Conservation (phyloP, 352 stramenopile genomes). For the Phytophthora pinifolia region DNA sequence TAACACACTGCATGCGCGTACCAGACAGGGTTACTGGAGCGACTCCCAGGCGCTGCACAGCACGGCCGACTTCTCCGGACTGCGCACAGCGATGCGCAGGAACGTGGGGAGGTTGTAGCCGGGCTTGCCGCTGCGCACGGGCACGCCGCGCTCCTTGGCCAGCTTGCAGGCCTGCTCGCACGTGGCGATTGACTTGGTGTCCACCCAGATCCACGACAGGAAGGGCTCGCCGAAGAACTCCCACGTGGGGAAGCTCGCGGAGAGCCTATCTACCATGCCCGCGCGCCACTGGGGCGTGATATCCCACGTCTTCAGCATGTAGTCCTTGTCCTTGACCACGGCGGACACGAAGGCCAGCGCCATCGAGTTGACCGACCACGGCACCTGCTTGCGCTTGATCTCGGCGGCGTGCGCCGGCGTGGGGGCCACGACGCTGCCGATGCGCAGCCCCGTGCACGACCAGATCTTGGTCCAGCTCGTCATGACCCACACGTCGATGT, state of each 20-base stretch:
- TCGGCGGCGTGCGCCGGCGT: slow-evolving; percentile 68
- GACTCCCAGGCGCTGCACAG: slow-evolving; percentile 76
- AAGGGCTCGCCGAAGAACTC: slow-evolving; percentile 66
- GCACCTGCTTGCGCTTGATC: slow-evolving; percentile 92
- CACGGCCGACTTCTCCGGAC: slow-evolving; percentile 63
- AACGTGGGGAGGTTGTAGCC: slow-evolving; percentile 89
- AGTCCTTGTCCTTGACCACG: slow-evolving; percentile 76
- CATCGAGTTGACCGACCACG: slow-evolving; percentile 92
- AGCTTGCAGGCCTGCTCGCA: slow-evolving; percentile 62
- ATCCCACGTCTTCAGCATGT: slow-evolving; percentile 84
- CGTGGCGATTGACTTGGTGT: slow-evolving; percentile 68
- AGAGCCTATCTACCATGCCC: slow-evolving; percentile 51
- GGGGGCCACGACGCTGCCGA: slow-evolving; percentile 87
- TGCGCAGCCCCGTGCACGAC: slow-evolving; percentile 88
- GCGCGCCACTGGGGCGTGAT: slow-evolving; percentile 81
- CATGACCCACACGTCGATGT: slow-evolving; percentile 92
- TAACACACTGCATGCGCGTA: slow-evolving; percentile 1
- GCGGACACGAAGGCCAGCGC: slow-evolving; percentile 84
- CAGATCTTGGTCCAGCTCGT: slow-evolving; percentile 93
- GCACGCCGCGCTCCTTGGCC: slow-evolving; percentile 83
- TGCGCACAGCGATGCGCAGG: slow-evolving; percentile 83
- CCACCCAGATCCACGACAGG: slow-evolving; percentile 90
- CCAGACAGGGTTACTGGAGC: slow-evolving; percentile 38
- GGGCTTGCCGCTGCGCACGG: slow-evolving; percentile 83
- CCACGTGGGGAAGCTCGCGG: slow-evolving; percentile 67